A percentile compares a stretch with the other conserved stretches of the same genome.
Conservation (phyloP, 345 rosid species). For the Salix brachista region DNA sequence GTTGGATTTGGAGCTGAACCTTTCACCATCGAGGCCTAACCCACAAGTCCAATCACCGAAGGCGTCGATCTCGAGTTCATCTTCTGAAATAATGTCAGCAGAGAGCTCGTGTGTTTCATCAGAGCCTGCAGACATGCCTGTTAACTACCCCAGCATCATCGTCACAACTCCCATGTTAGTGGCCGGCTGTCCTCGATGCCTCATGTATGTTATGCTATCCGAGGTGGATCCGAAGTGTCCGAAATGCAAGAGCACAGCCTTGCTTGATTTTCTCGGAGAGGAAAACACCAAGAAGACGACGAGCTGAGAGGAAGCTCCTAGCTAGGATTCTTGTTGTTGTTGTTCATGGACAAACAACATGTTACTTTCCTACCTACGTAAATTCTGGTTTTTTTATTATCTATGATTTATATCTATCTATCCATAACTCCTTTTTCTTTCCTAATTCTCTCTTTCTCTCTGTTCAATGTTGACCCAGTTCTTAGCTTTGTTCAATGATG, state of each 20-base stretch:
- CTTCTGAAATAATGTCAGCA: conserved; percentile 11
- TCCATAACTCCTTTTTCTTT: background rate
- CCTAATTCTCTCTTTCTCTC: background rate
- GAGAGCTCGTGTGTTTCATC: conserved; percentile 50
- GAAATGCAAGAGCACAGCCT: conserved; percentile 49
- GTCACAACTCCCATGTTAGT: conserved; percentile 35
- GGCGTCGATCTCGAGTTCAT: conserved; percentile 18
- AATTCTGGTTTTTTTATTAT: background rate
- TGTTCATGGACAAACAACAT: background rate
- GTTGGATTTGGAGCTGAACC: conserved; percentile 47
- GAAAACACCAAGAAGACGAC: background rate
- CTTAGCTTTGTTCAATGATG: background rate
- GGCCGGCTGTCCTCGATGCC: conserved; percentile 57
- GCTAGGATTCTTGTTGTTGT: background rate
- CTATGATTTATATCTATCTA: background rate
- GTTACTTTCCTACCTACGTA: background rate
- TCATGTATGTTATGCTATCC: conserved; percentile 60
- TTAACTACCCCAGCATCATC: conserved; percentile 9
- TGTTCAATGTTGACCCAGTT: background rate
- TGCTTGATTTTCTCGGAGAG: conserved; percentile 32
- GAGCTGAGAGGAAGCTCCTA: background rate
- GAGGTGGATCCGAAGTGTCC: conserved; percentile 54
- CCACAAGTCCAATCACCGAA: conserved; percentile 8
- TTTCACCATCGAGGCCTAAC: conserved; percentile 33
- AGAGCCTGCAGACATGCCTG: conserved; percentile 17